Base-by-base conservation (phyloP, 805 yeast genomes). In the Yamadazyma tumulicola region DNA sequence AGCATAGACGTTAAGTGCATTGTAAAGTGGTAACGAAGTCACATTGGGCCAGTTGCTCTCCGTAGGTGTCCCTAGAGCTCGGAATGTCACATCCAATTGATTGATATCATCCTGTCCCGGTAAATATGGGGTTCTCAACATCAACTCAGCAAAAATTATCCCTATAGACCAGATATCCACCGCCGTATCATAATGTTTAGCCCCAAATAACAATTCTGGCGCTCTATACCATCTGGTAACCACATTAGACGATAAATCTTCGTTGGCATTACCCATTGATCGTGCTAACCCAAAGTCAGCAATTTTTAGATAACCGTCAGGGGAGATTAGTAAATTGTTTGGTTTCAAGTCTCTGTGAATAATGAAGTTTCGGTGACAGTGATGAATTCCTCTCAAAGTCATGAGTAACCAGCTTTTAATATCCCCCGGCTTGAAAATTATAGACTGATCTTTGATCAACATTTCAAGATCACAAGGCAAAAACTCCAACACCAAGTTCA, bases 221-320 rank as follows among this genome's bases (percentile, higher is more conserved):
- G 96, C 95, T 36, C 97, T 67, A 59, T 93, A 93, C 99, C 99
- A 93, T 41, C 97, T 65, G 2, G 99, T 93, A 1, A 93, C 98
- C 4, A 93, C 99, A 43, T 89, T 91, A 2, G 95, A 85, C 0
- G 97, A 85, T 56, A 93, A 65, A 29, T 72, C 75, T 44, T 84
- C 93, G 39, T 78, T 76, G 29, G 79, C 76, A 16, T 81, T 71
- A 0, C 94, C 91, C 38, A 86, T 65, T 2, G 89, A 75, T 43
- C 98, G 67, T 0, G 97, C 97, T 29, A 91, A 68, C 46, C 98
- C 98, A 66, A 93, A 93, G 85, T 93, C 99, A 2, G 98, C 98
- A 42, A 93, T 73, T 56, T 93, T 93, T 41, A 93, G 68, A 43
- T 83, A 79, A 1, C 99, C 98, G 40, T 75, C 76, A 0, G 95